Evolutionary conservation across 768 basidiomycete genomes (phyloP).

Genomic region (Psilocybe cubensis): DNA sequence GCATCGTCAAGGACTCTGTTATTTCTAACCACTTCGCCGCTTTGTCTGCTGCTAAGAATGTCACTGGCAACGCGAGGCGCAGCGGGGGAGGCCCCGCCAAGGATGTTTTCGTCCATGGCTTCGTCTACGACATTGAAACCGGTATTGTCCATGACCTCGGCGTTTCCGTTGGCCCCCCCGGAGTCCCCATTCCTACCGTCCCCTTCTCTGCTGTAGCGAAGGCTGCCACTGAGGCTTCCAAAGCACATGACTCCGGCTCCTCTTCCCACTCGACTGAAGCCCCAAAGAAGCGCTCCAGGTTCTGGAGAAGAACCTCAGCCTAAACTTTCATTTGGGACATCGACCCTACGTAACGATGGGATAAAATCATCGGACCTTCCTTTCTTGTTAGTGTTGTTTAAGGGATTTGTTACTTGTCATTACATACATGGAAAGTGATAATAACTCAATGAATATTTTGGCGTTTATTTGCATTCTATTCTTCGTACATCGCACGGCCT

Average conservation of each 20-base stretch:
- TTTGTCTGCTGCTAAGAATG: background rate
- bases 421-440: background rate
- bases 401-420: background rate
- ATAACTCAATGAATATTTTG: background rate
- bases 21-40: constrained; percentile 30
- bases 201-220: constrained; percentile 25
- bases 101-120: constrained; percentile 53
- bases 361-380: background rate
- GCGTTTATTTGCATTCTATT: background rate
- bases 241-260: background rate
- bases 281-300: background rate
- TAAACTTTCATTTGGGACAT: too few species aligned
- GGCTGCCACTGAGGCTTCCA: background rate
- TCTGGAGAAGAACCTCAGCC: background rate
- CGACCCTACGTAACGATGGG: background rate
- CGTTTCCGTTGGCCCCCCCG: constrained; percentile 42
- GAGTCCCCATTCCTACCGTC: constrained; percentile 30
- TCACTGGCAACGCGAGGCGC: constrained; percentile 1
- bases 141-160: constrained; percentile 53
- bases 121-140: constrained; percentile 60
- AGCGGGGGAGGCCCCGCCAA: constrained; percentile 19
- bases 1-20: constrained; percentile 30
- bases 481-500: background rate
- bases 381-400: background rate
- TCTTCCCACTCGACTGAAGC: background rate